Evolutionary conservation across 768 basidiomycete species (phyloP).

Genomic region (Solioccasus polychromus): DNA sequence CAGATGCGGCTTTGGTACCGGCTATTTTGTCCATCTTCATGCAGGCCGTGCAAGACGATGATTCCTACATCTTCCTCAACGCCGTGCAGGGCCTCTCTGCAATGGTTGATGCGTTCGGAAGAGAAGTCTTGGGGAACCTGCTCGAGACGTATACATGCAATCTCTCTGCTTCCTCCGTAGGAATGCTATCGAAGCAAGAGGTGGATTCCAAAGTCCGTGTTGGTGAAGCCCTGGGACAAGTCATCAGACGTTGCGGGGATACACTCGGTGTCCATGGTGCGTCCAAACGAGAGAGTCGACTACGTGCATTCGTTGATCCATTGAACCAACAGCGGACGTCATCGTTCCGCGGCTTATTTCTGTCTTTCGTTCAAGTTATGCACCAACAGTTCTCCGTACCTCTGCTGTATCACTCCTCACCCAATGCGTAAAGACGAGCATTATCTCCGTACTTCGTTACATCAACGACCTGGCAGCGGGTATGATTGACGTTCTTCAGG

Average conservation of each 20-base stretch:
- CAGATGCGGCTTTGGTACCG: conserved; percentile 67
- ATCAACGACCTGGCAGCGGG: conserved; percentile 56
- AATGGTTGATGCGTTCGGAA: conserved; percentile 69
- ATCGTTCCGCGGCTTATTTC: conserved; percentile 71
- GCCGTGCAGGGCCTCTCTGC: conserved; percentile 87
- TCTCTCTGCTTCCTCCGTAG: conserved; percentile 35
- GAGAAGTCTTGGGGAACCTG: conserved; percentile 65
- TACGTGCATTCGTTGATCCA: not conserved
- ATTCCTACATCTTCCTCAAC: conserved; percentile 93
- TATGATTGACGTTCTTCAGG: conserved; percentile 75
- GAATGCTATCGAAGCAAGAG: conserved; percentile 52
- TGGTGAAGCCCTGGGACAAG: conserved; percentile 81
- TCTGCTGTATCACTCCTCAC: conserved; percentile 72
- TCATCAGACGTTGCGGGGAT: conserved; percentile 71
- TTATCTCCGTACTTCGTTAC: conserved; percentile 63
- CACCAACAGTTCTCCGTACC: conserved; percentile 72
- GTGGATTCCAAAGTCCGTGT: conserved; percentile 73
- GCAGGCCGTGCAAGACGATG: conserved; percentile 82
- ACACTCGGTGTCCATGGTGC: conserved; percentile 68
- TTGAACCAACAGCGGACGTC: conserved; percentile 49
- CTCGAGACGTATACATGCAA: conserved; percentile 66
- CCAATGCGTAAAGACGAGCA: conserved; percentile 63
- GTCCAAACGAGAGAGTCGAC: conserved; percentile 11
- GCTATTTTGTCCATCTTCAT: conserved; percentile 87
- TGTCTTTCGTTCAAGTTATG: conserved; percentile 52